Percentiles rank a stretch among this genome's conserved stretches.
phyloP scores from a whole-genome alignment of 371 early-diverging fungal genomes.

The Mucor circinelloides region DNA sequence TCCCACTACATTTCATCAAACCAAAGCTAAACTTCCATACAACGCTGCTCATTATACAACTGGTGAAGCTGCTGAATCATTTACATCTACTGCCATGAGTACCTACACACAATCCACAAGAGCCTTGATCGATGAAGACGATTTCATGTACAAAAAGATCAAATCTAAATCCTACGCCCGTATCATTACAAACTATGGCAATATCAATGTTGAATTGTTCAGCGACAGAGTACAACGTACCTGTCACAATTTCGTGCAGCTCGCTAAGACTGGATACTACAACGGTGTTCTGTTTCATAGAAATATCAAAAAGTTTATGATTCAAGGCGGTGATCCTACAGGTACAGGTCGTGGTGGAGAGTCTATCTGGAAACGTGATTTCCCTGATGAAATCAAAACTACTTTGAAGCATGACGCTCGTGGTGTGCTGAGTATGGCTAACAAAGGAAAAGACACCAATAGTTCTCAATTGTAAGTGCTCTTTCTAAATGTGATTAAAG shows the following conservation, averaged over 20 bases:
- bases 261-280: slow-evolving; percentile 86
- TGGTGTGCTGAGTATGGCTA: slow-evolving; percentile 88
- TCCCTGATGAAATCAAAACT: slow-evolving; percentile 80
- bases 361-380: slow-evolving; percentile 79
- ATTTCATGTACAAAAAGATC: slow-evolving; percentile 83
- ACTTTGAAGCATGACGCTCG: slow-evolving; percentile 76
- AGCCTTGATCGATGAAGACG: slow-evolving; percentile 76
- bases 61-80: slow-evolving; percentile 78
- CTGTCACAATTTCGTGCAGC: slow-evolving; percentile 90
- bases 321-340: slow-evolving; percentile 95
- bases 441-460: slow-evolving; percentile 86
- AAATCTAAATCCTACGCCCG: slow-evolving; percentile 78
- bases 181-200: slow-evolving; percentile 83
- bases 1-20: slow-evolving; percentile 46
- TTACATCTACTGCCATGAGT: slow-evolving; percentile 86
- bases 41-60: slow-evolving; percentile 86
- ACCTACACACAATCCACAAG: slow-evolving; percentile 74
- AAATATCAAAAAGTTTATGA: slow-evolving; percentile 90
- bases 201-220: slow-evolving; percentile 84
- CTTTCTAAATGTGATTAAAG: background rate
- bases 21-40: slow-evolving; percentile 55
- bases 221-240: slow-evolving; percentile 84
- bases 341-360: slow-evolving; percentile 91
- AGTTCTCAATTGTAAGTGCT: slow-evolving; percentile 85
- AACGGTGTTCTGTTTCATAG: slow-evolving; percentile 84